phyloP scores from a whole-genome alignment of 306 rosid genomes.

The Cicer pinnatifidum region DNA sequence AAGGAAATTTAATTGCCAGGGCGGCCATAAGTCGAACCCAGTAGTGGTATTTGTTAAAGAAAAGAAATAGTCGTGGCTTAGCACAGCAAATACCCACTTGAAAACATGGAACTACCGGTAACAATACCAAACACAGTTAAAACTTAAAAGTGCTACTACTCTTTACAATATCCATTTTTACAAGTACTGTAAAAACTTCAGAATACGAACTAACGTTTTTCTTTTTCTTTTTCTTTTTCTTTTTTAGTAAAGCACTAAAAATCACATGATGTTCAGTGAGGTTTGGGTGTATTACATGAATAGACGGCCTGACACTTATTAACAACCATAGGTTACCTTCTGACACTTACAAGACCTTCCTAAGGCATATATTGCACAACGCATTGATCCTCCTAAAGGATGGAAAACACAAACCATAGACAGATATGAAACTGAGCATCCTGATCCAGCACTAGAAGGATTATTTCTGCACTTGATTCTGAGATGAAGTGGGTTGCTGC shows the following conservation, averaged over 20 bases:
- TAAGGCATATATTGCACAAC: conserved; percentile 35
- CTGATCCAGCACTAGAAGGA: conserved; percentile 36
- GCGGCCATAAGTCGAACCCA: not conserved
- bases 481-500: conserved; percentile 55
- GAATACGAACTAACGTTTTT: conserved; percentile 18
- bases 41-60: not conserved
- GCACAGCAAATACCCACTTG: conserved; percentile 18
- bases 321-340: conserved; percentile 30
- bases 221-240: conserved; percentile 18
- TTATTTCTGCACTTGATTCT: conserved; percentile 56
- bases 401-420: conserved; percentile 40
- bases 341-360: conserved; percentile 39
- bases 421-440: conserved; percentile 14
- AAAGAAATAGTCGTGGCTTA: conserved; percentile 7
- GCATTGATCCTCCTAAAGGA: conserved; percentile 37
- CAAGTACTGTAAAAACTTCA: conserved; percentile 38
- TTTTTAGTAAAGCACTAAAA: conserved; percentile 10
- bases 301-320: conserved; percentile 23
- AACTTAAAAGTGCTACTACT: conserved; percentile 6
- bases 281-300: conserved; percentile 30
- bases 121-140: conserved; percentile 18
- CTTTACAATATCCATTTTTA: conserved; percentile 38
- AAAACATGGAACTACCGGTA: conserved; percentile 17
- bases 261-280: conserved; percentile 11
- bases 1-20: conserved; percentile 1